Conservation (phyloP, 1,284 basidiomycete genomes). For the Leccinum pseudoinsigne region DNA sequence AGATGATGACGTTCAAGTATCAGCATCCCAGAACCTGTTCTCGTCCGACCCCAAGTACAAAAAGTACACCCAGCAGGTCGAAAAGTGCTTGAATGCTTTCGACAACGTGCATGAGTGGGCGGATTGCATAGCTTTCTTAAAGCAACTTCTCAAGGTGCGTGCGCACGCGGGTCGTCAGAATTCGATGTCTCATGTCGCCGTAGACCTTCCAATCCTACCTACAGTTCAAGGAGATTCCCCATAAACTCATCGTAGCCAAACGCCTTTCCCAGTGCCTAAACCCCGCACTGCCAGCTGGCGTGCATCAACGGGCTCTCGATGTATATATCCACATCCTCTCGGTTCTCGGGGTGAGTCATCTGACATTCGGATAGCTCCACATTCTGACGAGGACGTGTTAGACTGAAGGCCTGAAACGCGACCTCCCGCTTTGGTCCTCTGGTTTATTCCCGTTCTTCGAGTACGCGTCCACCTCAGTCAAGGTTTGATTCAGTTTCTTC, state of each 20-base stretch:
- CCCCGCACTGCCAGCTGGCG: slow-evolving; percentile 94
- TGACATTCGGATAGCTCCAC: neutral
- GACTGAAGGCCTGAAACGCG: slow-evolving; percentile 86
- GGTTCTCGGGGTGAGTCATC: slow-evolving; percentile 77
- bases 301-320: slow-evolving; percentile 95
- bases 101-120: slow-evolving; percentile 99
- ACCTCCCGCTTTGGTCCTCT: slow-evolving; percentile 93
- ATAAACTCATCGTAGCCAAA: slow-evolving; percentile 94
- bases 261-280: slow-evolving; percentile 96
- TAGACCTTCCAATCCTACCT: slow-evolving; percentile 91
- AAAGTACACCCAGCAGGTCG: slow-evolving; percentile 91
- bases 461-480: slow-evolving; percentile 91
- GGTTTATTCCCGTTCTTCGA: slow-evolving; percentile 99
- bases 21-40: slow-evolving; percentile 49
- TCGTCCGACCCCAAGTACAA: slow-evolving; percentile 92
- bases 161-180: neutral
- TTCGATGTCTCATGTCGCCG: slow-evolving; percentile 1
- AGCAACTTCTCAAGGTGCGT: slow-evolving; percentile 84
- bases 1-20: slow-evolving; percentile 27
- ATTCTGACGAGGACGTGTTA: slow-evolving; percentile 34
- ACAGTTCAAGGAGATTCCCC: slow-evolving; percentile 94
- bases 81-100: slow-evolving; percentile 90
- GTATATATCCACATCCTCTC: slow-evolving; percentile 93
- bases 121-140: slow-evolving; percentile 98
- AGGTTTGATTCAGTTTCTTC: slow-evolving; percentile 46